These are phyloP conservation scores for Gossypium gossypioides DNA, from an alignment of 441 rosid genomes.

Conservation along the genomic window DNA sequence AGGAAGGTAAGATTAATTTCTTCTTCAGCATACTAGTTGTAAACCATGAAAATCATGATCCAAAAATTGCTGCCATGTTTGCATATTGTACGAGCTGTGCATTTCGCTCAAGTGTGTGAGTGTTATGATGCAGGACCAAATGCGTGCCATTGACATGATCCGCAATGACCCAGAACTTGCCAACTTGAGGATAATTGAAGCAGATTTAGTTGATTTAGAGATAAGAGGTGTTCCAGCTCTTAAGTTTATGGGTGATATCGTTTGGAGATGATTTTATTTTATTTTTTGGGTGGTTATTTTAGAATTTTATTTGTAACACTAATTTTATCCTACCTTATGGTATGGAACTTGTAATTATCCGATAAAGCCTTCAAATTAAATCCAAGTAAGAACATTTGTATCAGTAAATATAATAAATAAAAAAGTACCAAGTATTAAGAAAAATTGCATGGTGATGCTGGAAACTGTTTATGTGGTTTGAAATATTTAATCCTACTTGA, in stretches of 20 bases:
- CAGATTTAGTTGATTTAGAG: conserved; percentile 63
- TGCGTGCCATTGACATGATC: conserved; percentile 52
- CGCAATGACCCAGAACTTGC: conserved; percentile 47
- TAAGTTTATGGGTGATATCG: conserved; percentile 57
- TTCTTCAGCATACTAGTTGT: background rate
- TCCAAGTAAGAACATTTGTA: no score
- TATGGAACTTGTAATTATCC: no score
- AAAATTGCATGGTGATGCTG: no score
- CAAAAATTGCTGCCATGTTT: background rate
- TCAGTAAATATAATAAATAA: no score
- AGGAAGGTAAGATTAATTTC: conserved; percentile 37
- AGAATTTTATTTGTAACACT: no score
- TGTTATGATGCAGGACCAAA: conserved; percentile 47
- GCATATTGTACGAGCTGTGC: background rate
- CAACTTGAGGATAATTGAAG: conserved; percentile 41
- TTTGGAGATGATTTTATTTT: conserved; percentile 43
- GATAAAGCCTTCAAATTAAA: no score
- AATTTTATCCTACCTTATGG: no score
- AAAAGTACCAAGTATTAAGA: no score
- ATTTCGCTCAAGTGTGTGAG: background rate
- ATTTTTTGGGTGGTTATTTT: no score
- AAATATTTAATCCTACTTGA: no score
- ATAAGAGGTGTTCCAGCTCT: conserved; percentile 72
- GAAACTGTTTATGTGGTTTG: no score
- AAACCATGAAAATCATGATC: background rate